Evolutionary conservation across 2,329 filamentous ascomycete species (phyloP).

Genomic region (Scytalidium sp.): DNA sequence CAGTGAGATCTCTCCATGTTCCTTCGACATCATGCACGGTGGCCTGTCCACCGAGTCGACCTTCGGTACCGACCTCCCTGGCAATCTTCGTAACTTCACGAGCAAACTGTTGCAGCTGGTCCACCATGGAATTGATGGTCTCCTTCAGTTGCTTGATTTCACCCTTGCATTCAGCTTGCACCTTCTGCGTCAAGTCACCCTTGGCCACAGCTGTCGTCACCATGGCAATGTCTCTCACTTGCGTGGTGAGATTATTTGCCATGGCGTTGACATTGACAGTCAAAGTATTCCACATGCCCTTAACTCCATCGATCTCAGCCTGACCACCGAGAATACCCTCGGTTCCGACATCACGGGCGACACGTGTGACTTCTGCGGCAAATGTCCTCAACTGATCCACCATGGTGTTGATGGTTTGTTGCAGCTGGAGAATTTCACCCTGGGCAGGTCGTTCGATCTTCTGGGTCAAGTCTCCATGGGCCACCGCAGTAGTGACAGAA

Average conservation of each 20-base stretch:
- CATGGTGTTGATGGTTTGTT: constrained; percentile 89
- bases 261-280: constrained; percentile 86
- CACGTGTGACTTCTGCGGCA: constrained; percentile 78
- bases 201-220: constrained; percentile 70
- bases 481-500: constrained; percentile 79
- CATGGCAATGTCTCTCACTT: constrained; percentile 92
- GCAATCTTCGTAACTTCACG: constrained; percentile 96
- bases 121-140: constrained; percentile 99
- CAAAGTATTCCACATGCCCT: constrained; percentile 86
- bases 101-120: constrained; percentile 94
- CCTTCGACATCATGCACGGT: constrained; percentile 95
- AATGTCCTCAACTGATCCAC: constrained; percentile 82
- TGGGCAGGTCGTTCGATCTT: constrained; percentile 80
- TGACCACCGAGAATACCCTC: constrained; percentile 81
- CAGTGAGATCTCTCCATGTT: constrained; percentile 94
- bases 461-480: constrained; percentile 78
- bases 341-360: constrained; percentile 80
- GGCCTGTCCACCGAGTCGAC: constrained; percentile 88
- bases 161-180: constrained; percentile 87
- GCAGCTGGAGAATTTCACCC: constrained; percentile 78
- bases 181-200: constrained; percentile 94
- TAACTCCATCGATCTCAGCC: constrained; percentile 77
- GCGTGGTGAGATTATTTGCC: constrained; percentile 82
- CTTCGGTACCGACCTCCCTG: constrained; percentile 94
- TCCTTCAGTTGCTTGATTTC: constrained; percentile 95